Base-by-base conservation (phyloP, 306 rosid species). In the Casuarina equisetifolia region DNA sequence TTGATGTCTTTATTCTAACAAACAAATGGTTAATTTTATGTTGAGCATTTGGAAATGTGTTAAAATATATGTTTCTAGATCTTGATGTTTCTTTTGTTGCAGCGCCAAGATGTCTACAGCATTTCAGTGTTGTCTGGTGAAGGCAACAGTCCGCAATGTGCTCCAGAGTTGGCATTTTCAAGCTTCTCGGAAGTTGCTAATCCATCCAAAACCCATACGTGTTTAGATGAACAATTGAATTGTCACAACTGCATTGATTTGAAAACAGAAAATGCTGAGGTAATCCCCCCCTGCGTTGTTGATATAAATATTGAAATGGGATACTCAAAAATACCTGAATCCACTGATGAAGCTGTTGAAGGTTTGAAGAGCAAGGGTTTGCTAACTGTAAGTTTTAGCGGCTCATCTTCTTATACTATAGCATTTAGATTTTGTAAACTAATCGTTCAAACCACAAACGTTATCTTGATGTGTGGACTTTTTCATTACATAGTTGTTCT, bases 71-170 rank as follows among this genome's bases (percentile, higher is more conserved):
- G 42, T 46, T 57, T 25, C 32, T 67, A 12, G 42, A 76, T 44
- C 72, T 45, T 78, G 19, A 70, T 70, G 48, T 45, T 44, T 17
- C 81, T 63, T 15, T 82, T 62, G 76, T 66, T 80, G 84, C 87
- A 94, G 98, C 89, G 79, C 69, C 83, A 73, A 88, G 94, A 94
- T 83, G 72, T 89, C 76, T 92, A 76, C 70, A 83, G 90, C 80
- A 79, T 87, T 88, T 85, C 90, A 48, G 77, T 90, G 82, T 74
- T 84, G 83, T 81, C 90, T 54, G 80, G 85, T 81, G 93, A 86
- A 58, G 82, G 48, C 39, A 83, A 77, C 75, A 82, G 61, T 76
- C 76, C 81, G 77, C 82, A 78, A 73, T 82, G 90, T 74, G 87
- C 85, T 83, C 81, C 92, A n/a, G 79, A 87, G 10, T 76, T 86